Evolutionary conservation across 2,329 filamentous ascomycete species (phyloP), one percentile per base, ranked within the genome.

Genomic region (Stagonosporopsis cucurbitacearum): DNA sequence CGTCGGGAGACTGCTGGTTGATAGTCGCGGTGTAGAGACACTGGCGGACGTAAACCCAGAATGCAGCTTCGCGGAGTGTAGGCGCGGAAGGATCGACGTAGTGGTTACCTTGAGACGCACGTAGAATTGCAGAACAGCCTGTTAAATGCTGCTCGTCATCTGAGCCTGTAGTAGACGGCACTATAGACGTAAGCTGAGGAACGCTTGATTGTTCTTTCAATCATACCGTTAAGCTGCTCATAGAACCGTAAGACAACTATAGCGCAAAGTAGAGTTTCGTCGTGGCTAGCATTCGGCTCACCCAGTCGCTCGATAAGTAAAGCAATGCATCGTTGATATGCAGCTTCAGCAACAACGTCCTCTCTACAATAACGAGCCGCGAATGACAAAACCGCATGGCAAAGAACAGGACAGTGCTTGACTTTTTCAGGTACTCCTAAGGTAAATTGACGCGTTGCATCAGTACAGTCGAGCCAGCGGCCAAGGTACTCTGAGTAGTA

Each of bases 21-120:
- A 72, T 67, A 6, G 68, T 71, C 11, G 69, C 66, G 28, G 63
- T 73, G 44, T 72, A 72, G 7, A 73, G 62, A 41, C 68, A 72
- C 47, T 73, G 70, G 12, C 69, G 65, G 22, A 73, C 69, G 40
- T 72, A 71, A 8, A 73, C 66, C 69, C 68, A 72, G 39, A 72
- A 73, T 7, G 69, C 66, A 41, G 70, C 69, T 35, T 73, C 67
- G 26, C 69, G 69, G 12, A 72, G 54, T 2, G 70, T 70, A 5
- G 69, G 68, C n/a, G 68, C 66, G 5, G 70, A 70, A 8, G 69
- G 70, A 50, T 73, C 69, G 12, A 72, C 65, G 37, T 53, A 67
- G 25, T 69, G 54, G 35, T 68, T 45, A 23, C 60, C 57, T 22
- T 71, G 69, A 6, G 69, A 71, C 1, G 65, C 66, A 19, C 69